A percentile compares a stretch with the other conserved stretches of the same genome.
These are phyloP conservation scores for Aspergillus texensis DNA, from an alignment of 2,329 filamentous ascomycete genomes.

Conservation along the genomic window DNA sequence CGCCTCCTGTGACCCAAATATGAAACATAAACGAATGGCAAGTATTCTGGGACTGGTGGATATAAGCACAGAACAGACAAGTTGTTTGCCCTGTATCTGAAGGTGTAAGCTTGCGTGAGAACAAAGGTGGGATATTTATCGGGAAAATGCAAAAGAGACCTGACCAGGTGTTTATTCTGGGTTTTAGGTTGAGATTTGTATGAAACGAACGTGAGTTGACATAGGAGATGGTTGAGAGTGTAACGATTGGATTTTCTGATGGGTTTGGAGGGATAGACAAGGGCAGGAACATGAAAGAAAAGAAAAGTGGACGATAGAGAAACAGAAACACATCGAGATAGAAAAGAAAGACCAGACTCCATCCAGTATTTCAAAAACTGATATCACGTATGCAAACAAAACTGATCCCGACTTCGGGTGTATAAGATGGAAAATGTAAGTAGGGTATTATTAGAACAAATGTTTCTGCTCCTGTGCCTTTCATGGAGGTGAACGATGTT, in stretches of 20 bases:
- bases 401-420: background rate
- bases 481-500: background rate
- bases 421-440: background rate
- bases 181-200: background rate
- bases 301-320: background rate
- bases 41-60: background rate
- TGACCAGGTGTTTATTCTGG: background rate
- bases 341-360: too few species aligned
- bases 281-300: background rate
- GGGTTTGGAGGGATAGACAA: background rate
- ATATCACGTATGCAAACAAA: background rate
- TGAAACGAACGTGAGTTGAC: background rate
- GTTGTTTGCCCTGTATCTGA: background rate
- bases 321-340: background rate
- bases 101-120: background rate
- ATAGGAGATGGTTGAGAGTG: background rate
- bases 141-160: background rate
- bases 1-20: slow-evolving; percentile 9
- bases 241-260: background rate
- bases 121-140: background rate
- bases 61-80: background rate
- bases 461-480: background rate
- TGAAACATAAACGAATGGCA: slow-evolving; percentile 2
- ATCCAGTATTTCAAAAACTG: too few species aligned
- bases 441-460: background rate